phyloP scores from a whole-genome alignment of 1,284 basidiomycete species.

The Cystobasidiaceae sp. region DNA sequence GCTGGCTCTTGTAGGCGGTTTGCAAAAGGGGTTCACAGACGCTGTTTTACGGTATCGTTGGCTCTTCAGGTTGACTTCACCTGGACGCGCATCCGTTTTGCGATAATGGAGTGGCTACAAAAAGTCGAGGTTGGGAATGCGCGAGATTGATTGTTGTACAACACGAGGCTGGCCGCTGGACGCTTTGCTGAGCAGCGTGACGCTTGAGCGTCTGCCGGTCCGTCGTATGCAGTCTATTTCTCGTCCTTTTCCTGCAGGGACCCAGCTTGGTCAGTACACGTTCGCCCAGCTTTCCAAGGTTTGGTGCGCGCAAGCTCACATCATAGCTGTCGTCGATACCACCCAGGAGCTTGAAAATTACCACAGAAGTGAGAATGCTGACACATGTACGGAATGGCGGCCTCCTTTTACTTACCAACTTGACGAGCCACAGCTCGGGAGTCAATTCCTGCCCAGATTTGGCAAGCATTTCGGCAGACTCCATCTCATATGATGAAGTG shows the following conservation, averaged over 20 bases:
- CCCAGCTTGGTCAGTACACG: not conserved
- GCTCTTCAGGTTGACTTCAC: too few relatives aligned
- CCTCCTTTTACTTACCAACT: conserved; percentile 32
- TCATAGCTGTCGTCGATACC: conserved; percentile 26
- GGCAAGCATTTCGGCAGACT: conserved; percentile 33
- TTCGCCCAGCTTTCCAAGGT: not conserved
- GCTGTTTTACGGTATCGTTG: too few relatives aligned
- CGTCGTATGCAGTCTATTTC: too few relatives aligned
- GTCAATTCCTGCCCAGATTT: conserved; percentile 32
- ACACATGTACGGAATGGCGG: not conserved
- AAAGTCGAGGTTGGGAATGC: too few relatives aligned
- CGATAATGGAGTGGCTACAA: too few relatives aligned
- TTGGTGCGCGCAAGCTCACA: not conserved
- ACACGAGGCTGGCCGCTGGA: too few relatives aligned
- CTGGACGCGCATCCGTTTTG: too few relatives aligned
- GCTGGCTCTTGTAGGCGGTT: too few relatives aligned
- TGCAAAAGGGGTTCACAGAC: too few relatives aligned
- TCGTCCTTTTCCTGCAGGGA: not conserved
- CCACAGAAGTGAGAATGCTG: not conserved
- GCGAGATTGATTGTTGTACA: too few relatives aligned
- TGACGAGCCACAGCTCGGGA: conserved; percentile 35
- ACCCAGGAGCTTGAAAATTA: conserved; percentile 5
- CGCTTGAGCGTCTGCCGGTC: too few relatives aligned
- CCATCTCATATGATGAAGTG: conserved; percentile 30
- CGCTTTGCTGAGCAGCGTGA: too few relatives aligned